Evolutionary conservation across 2,329 filamentous ascomycete genomes (phyloP).

Genomic region (Proliferodiscus dingleyae): DNA sequence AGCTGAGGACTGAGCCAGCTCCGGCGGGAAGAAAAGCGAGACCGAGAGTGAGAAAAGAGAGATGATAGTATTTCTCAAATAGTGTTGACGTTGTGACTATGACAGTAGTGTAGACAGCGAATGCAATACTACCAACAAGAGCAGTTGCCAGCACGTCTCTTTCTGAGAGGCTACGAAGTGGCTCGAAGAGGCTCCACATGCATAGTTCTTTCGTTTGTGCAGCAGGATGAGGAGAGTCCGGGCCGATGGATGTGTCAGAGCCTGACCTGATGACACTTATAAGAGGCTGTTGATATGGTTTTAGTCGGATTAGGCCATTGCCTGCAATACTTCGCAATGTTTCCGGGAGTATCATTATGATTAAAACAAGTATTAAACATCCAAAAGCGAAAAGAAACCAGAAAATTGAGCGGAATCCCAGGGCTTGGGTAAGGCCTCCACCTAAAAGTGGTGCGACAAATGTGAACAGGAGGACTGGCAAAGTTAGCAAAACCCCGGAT

Average conservation of each 20-base stretch:
- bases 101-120: conserved; percentile 43
- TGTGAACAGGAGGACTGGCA: conserved; percentile 30
- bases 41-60: conserved; percentile 9
- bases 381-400: conserved; percentile 46
- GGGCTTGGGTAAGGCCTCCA: conserved; percentile 38
- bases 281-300: conserved; percentile 36
- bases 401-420: conserved; percentile 47
- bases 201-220: conserved; percentile 36
- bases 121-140: conserved; percentile 38
- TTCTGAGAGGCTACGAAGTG: conserved; percentile 6
- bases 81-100: conserved; percentile 38
- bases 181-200: conserved; percentile 16
- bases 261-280: conserved; percentile 4
- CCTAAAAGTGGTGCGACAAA: conserved; percentile 44
- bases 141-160: conserved; percentile 21
- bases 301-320: conserved; percentile 25
- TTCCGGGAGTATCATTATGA: conserved; percentile 20
- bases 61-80: conserved; percentile 29
- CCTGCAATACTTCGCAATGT: conserved; percentile 23
- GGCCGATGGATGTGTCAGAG: conserved; percentile 1
- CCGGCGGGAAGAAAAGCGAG: conserved; percentile 36
- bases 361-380: conserved; percentile 30
- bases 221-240: conserved; percentile 24
- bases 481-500: conserved; percentile 4
- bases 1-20: conserved; percentile 40